phyloP scores from a whole-genome alignment of 768 basidiomycete genomes.

The Rhizopogon salebrosus region DNA sequence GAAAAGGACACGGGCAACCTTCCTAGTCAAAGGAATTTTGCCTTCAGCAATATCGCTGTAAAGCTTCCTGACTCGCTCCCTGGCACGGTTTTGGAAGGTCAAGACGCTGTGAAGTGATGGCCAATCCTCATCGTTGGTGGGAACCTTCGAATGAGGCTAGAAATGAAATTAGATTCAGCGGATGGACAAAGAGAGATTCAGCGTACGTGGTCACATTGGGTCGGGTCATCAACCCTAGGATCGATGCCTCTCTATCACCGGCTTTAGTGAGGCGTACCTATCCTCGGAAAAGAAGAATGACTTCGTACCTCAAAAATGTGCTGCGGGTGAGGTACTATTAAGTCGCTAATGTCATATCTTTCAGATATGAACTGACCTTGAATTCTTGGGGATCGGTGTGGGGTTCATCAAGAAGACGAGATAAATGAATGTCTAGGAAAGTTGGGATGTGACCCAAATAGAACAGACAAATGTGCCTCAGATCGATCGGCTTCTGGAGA shows the following conservation, averaged over 20 bases:
- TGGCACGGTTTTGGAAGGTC: conserved; percentile 72
- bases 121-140: conserved; percentile 79
- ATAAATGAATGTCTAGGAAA: conserved; percentile 89
- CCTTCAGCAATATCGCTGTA: conserved; percentile 67
- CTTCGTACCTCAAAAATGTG: conserved; percentile 60
- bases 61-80: conserved; percentile 62
- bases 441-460: conserved; percentile 92
- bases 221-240: conserved; percentile 88
- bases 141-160: conserved; percentile 88
- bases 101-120: conserved; percentile 68
- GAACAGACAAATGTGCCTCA: conserved; percentile 96
- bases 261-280: background rate
- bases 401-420: conserved; percentile 65
- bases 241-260: conserved; percentile 83
- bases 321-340: conserved; percentile 27
- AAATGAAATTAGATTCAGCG: background rate
- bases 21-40: conserved; percentile 48
- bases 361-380: conserved; percentile 40
- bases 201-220: conserved; percentile 69
- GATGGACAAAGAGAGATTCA: background rate
- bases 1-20: conserved; percentile 73
- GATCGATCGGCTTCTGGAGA: conserved; percentile 85
- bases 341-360: conserved; percentile 2
- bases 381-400: conserved; percentile 82
- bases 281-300: background rate